Evolutionary conservation across 2,329 filamentous ascomycete species (phyloP), one percentile per base, ranked within the genome.

Genomic region (Nothophaeocryptopus gaeumannii): DNA sequence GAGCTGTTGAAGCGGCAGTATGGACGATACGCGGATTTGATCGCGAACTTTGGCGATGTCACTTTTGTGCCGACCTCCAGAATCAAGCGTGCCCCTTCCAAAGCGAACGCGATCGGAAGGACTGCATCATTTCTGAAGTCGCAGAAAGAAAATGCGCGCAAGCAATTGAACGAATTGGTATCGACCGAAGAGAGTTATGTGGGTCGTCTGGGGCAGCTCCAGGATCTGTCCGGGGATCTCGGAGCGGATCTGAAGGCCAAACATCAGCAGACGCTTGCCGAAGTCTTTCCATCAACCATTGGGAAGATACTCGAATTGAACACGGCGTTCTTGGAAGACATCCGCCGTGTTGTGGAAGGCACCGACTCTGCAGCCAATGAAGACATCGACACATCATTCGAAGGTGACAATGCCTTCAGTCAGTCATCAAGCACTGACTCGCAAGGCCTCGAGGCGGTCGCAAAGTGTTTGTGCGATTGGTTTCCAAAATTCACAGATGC

Each of bases 151-250:
- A 86, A 87, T 45, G 74, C 96, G 58, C 83, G 91, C 35, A 86
- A 91, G 70, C 92, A 96, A 68, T 84, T 99, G 78, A 84, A 82
- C 51, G 93, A 99, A 68, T 74, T 97, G 52, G 82, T 96, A 31
- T 88, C 95, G 63, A 99, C 93, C 0, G 93, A 99, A 68, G 89
- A 93, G 66, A 85, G 89, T 68, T 99, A 97, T 70, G 89, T 99
- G 36, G 79, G 81, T 61, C 58, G 64, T 8, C 38, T 67, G 37
- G 47, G 45, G n/a, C 96, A 97, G 69, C 72, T 99, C 49, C 82
- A 88, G 54, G 88, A 93, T 58, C 73, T 99, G 53, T 86, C 96
- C 36, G 83, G 87, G 55, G 82, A 85, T 51, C 83, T 96, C 29
- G 89, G 89, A 20, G 81, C 83, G 47, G 88, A 95, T 54, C 91